Evolutionary conservation across 345 rosid genomes (phyloP), one percentile per base, ranked within the genome.

Genomic region (Xanthoceras sorbifolium): DNA sequence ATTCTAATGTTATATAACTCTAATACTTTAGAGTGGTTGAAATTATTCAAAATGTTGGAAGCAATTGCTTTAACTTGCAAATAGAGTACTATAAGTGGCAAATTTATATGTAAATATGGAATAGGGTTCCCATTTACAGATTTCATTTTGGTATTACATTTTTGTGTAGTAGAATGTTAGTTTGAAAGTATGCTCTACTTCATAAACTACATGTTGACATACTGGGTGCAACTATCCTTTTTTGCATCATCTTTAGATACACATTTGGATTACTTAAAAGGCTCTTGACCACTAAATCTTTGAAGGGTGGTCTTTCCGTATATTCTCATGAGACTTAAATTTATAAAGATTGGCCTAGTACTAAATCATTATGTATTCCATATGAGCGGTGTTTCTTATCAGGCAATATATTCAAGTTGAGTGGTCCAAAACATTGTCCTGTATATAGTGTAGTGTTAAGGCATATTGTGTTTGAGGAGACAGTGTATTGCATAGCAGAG

Each of bases 341-440:
- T 64, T 44, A 66, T 40, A 40, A 66, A 66, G 70, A 38, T 64
- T 66, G 70, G 31, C 70, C 70, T 10, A 12, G 1, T 28, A 40
- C 12, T n/a, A 22, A 22, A 66, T 12, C 44, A 34, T 31, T 20
- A 23, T 18, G 68, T 34, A 34, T 64, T 64, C 32, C 46, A 64
- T 64, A 17, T 38, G 8, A 64, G 20, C 1, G 52, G 46, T 5
- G 11, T 34, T 44, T 34, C 48, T 38, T 65, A 14, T 22, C 32
- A 3, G 52, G 55, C 71, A 14, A 20, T 42, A 10, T 23, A 6
- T 67, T 23, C 31, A 67, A 40, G 12, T 67, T 14, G 2, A 6
- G 71, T 36, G 20, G 55, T 67, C n/a, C 10, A 15, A 40, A 42
- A 11, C 20, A 42, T 12, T 44, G 55, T 67, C 28, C 17, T 67